A percentile compares a stretch with the other conserved stretches of the same genome.
phyloP scores from a whole-genome alignment of 148 eudicot species.

The Camellia japonica region DNA sequence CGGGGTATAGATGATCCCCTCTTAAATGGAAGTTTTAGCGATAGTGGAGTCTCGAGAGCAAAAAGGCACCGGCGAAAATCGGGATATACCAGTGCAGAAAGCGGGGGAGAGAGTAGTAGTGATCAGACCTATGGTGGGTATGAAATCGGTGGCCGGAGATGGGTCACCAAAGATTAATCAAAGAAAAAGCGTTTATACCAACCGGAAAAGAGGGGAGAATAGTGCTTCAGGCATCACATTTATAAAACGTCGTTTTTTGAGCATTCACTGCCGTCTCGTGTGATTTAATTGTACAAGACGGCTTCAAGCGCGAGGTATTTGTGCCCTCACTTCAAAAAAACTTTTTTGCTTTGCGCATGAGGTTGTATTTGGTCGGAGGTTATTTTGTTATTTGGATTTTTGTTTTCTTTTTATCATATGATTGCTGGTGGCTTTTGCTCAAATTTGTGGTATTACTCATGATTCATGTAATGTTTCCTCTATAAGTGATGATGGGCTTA shows the following conservation, averaged over 20 bases:
- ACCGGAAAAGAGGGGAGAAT: background rate
- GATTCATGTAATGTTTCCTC: background rate
- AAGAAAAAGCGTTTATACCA: background rate
- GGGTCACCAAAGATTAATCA: slow-evolving; percentile 79
- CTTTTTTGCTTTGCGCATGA: background rate
- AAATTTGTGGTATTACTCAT: background rate
- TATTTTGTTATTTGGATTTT: background rate
- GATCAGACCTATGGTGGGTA: slow-evolving; percentile 70
- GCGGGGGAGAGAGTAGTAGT: slow-evolving; percentile 97
- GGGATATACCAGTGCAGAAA: slow-evolving; percentile 83
- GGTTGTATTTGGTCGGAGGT: background rate
- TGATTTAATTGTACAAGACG: background rate
- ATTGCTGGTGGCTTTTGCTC: background rate
- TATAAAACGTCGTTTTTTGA: background rate
- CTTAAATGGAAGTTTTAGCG: slow-evolving; percentile 82
- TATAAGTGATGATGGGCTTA: background rate
- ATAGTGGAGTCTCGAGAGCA: slow-evolving; percentile 52
- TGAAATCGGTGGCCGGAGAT: slow-evolving; percentile 74
- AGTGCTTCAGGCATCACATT: background rate
- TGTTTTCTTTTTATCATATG: background rate
- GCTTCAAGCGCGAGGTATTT: background rate
- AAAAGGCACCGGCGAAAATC: slow-evolving; percentile 67
- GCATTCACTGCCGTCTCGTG: background rate
- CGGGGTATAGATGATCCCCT: slow-evolving; percentile 97
- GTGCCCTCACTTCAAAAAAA: background rate